Evolutionary conservation across 495 filamentous ascomycete species (phyloP), one percentile per base, ranked within the genome.

Genomic region (Cercophora newfieldiana): DNA sequence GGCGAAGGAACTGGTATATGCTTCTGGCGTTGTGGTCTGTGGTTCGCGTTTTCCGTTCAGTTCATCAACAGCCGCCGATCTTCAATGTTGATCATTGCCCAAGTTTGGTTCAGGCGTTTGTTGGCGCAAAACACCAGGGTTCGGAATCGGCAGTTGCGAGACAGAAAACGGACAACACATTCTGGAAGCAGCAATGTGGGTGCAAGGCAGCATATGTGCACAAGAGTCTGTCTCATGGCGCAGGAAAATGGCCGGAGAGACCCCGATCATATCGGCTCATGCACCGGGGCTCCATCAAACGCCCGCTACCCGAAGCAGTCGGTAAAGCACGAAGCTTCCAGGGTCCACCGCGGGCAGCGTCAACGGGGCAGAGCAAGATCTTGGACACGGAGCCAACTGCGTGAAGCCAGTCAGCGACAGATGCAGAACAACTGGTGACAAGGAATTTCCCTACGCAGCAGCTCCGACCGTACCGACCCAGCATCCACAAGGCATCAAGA

Each of bases 171-270:
- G 54, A 57, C 21, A 29, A 28, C 22, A 14, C 26, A 28, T 4
- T 8, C 25, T 8, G 54, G 26, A 28, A 8, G 49, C 49, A 6
- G 19, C 10, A 18, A 28, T 14, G 54, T 26, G 37, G 37, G 37
- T 16, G 37, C 10, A 16, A 44, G 37, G 37, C 37, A 44, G 37
- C 37, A 44, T 57, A 57, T 57, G 54, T 57, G 28, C n/a, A 56
- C 53, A 24, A n/a, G 53, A 24, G 25, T 3, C 26, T 30, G 18
- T 26, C 26, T 22, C 16, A 57, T 22, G 26, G 14, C 19, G 28
- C 26, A 57, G 28, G 54, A 57, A 57, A 57, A 28, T 57, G 24
- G 54, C 54, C 54, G 54, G 25, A 57, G 54, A 57, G 54, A 31
- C 24, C 54, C 54, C 54, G 54, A 57, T n/a, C 50, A 53, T 30